Base-by-base conservation (phyloP, 768 basidiomycete species). In the Daedaleopsis sinensis region DNA sequence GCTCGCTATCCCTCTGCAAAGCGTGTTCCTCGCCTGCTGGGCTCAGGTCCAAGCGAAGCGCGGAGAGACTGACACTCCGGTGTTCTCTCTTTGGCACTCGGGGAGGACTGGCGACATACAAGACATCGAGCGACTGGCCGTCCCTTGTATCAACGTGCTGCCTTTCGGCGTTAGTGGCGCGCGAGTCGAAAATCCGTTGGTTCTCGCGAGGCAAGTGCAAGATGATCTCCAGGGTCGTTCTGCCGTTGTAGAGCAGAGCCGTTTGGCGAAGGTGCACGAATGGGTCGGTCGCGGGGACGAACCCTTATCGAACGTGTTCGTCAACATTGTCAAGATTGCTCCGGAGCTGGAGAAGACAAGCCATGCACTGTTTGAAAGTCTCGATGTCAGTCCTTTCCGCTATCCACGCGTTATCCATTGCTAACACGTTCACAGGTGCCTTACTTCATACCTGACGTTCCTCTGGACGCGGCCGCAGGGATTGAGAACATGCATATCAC, bases 41-140 rank as follows among this genome's bases (percentile, higher is more conserved):
- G 78, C 79, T 8, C 71, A 65, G 2, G 63, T 79, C 49, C 79
- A 82, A 60, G 73, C 72, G 24, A 61, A 62, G 8, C 61, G 74
- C 48, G 70, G 73, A 11, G 62, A 66, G 3, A 61, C 72, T 19
- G 61, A 66, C 15, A 63, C 63, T 19, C 72, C 75, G 2, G 78
- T 74, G 8, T 79, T 82, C 52, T 80, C 80, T 5, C 71, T 82
- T 16, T 82, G 81, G 81, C 80, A 81, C 52, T 76, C 77, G 7
- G 79, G 81, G 24, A 70, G 81, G 47, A 77, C 77, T 11, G 60
- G 54, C 23, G 60, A 61, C 10, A 15, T 65, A 19, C 16, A 52
- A 4, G 60, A 57, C 15, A 76, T 78, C 21, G 76, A 76, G 32
- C 72, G 68, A 38, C 61, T 82, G n/a, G 78, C 78, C 5, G 64